A percentile compares a stretch with the other conserved stretches of the same genome.
phyloP scores from a whole-genome alignment of 176 grass and related monocot genomes.

The Coix lacrymajobi region DNA sequence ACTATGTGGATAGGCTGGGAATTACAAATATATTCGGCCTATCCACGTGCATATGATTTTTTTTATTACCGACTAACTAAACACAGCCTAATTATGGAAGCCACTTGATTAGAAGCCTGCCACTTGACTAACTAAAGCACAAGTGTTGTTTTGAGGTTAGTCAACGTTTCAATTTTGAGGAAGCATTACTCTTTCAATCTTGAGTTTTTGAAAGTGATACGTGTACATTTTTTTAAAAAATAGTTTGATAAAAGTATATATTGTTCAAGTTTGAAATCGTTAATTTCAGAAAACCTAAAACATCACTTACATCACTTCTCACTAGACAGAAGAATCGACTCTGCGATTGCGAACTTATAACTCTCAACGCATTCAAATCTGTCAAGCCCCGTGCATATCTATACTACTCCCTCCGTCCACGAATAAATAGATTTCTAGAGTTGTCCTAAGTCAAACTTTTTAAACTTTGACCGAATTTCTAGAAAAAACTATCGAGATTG shows the following conservation, averaged over 20 bases:
- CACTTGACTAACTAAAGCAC: too few relatives aligned
- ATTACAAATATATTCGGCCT: background rate
- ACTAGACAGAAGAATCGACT: background rate
- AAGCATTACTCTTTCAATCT: background rate
- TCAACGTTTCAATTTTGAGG: background rate
- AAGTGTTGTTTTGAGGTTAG: background rate
- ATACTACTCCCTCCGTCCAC: too few relatives aligned
- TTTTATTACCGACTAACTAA: background rate
- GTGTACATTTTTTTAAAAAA: background rate
- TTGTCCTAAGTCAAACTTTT: too few relatives aligned
- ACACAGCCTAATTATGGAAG: background rate
- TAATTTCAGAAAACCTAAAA: background rate
- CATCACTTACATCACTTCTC: background rate
- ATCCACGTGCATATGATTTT: background rate
- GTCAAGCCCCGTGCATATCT: too few relatives aligned
- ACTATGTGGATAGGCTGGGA: background rate
- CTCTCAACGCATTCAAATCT: too few relatives aligned
- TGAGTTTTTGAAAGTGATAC: background rate
- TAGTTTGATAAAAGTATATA: too few relatives aligned
- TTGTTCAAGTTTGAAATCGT: background rate
- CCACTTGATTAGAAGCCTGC: background rate
- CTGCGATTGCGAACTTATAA: too few relatives aligned
- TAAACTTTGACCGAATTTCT: too few relatives aligned
- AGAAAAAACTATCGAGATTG: too few relatives aligned
- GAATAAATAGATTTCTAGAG: too few relatives aligned